Evolutionary conservation across 306 rosid genomes (phyloP).

Genomic region (Gastrolobium bilobum): DNA sequence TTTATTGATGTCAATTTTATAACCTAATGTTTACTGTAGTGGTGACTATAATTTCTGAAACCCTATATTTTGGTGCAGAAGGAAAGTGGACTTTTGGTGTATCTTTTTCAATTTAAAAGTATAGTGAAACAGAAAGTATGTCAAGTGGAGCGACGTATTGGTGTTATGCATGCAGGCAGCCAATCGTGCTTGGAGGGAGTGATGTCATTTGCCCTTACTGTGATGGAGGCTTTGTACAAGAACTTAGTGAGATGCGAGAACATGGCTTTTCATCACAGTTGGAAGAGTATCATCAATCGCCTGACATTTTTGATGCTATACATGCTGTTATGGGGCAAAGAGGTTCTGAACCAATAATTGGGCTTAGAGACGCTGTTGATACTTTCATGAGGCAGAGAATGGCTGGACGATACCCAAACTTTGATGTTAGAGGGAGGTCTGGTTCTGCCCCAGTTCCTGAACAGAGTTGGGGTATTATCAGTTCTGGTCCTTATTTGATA

Average conservation of each 20-base stretch:
- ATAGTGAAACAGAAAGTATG: conserved; percentile 48
- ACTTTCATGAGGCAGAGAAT: conserved; percentile 57
- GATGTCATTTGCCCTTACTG: conserved; percentile 67
- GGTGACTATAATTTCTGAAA: conserved; percentile 11
- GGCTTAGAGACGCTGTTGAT: conserved; percentile 54
- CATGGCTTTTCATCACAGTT: background rate
- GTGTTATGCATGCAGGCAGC: conserved; percentile 65
- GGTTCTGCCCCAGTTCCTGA: conserved; percentile 45
- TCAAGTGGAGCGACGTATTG: conserved; percentile 68
- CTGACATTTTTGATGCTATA: conserved; percentile 54
- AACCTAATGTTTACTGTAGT: background rate
- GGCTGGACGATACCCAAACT: conserved; percentile 57
- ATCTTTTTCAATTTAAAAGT: background rate
- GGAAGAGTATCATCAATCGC: conserved; percentile 51
- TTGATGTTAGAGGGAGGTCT: conserved; percentile 32
- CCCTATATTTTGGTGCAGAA: conserved; percentile 38
- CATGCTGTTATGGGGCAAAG: conserved; percentile 58
- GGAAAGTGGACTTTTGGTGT: conserved; percentile 19
- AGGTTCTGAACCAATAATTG: conserved; percentile 55
- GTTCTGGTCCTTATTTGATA: conserved; percentile 52
- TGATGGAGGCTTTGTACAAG: conserved; percentile 63
- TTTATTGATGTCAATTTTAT: conserved; percentile 5
- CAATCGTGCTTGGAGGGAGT: conserved; percentile 50
- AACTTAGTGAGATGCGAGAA: conserved; percentile 48
- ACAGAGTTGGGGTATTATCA: conserved; percentile 51